A percentile compares a stretch with the other conserved stretches of the same genome.
Conservation (phyloP, 768 basidiomycete genomes). For the Sporobolomyces pararoseus region DNA sequence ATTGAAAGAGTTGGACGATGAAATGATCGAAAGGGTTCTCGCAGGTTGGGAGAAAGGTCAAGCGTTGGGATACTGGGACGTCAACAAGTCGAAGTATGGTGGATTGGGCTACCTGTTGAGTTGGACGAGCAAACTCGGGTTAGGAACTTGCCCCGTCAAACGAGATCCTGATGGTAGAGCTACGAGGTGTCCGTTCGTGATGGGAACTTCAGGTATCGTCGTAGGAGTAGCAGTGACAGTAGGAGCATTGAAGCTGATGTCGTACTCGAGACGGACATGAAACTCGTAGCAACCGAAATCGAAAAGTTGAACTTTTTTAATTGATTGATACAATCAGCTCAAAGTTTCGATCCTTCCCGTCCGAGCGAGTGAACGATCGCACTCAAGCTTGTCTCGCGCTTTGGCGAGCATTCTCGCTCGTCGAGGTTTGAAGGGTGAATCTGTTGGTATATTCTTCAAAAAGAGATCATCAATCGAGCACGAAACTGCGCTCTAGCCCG, state of each 20-base stretch:
- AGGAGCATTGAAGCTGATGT: neutral
- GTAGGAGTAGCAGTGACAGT: constrained; percentile 8
- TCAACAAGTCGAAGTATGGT: constrained; percentile 6
- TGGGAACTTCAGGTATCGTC: constrained; percentile 21
- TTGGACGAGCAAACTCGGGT: constrained; percentile 9
- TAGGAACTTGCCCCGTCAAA: constrained; percentile 29
- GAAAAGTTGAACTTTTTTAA: no score
- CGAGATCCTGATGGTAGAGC: constrained; percentile 23
- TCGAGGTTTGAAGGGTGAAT: neutral
- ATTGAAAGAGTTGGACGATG: constrained; percentile 66
- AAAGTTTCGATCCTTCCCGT: no score
- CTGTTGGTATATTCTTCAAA: neutral
- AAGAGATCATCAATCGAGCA: no score
- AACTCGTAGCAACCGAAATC: no score
- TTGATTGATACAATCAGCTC: no score
- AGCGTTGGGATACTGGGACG: constrained; percentile 45
- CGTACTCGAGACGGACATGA: constrained; percentile 6
- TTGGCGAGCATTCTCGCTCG: no score
- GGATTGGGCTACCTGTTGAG: constrained; percentile 12
- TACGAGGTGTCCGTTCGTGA: constrained; percentile 32
- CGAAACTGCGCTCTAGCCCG: no score
- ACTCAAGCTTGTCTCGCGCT: no score
- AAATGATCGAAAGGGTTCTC: constrained; percentile 62
- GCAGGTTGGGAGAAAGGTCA: constrained; percentile 75
- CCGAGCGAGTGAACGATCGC: no score